phyloP scores from a whole-genome alignment of 176 grass and related monocot genomes.

The Themeda triandra region DNA sequence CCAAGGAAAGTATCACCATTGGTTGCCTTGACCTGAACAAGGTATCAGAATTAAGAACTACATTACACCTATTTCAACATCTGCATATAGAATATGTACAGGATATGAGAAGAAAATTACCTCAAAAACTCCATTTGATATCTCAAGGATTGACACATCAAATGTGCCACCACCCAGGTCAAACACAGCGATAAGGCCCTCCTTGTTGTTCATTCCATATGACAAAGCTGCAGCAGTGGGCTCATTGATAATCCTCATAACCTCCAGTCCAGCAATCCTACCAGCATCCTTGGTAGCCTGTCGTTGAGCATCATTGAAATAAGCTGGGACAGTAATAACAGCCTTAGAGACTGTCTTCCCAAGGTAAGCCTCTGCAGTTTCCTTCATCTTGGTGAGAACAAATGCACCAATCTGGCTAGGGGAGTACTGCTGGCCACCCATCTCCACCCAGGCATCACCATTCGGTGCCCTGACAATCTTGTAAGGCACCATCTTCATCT shows the following conservation, averaged over 20 bases:
- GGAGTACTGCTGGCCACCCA: constrained; percentile 88
- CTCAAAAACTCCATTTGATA: constrained; percentile 98
- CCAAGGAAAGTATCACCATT: constrained; percentile 99
- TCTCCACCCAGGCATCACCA: constrained; percentile 94
- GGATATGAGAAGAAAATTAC: constrained; percentile 29
- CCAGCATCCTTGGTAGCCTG: constrained; percentile 95
- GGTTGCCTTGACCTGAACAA: constrained; percentile 88
- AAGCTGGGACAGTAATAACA: constrained; percentile 88
- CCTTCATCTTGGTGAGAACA: constrained; percentile 98
- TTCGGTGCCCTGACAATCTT: constrained; percentile 89
- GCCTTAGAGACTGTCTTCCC: constrained; percentile 84
- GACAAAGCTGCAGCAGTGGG: constrained; percentile 94
- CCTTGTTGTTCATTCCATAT: constrained; percentile 99
- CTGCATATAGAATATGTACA: not conserved
- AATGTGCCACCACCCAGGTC: constrained; percentile 99
- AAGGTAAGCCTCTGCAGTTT: constrained; percentile 78
- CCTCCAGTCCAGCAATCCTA: constrained; percentile 87
- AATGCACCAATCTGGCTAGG: constrained; percentile 95
- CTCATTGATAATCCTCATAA: constrained; percentile 97
- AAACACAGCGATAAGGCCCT: constrained; percentile 94
- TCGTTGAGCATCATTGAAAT: constrained; percentile 92
- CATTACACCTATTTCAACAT: not conserved
- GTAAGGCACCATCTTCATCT: constrained; percentile 99
- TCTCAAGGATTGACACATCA: constrained; percentile 97
- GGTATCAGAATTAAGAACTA: constrained; percentile 10